Percentiles rank a stretch among this genome's conserved stretches.
phyloP scores from a whole-genome alignment of 106 monocot species.

The Acanthochlamys bracteata region DNA sequence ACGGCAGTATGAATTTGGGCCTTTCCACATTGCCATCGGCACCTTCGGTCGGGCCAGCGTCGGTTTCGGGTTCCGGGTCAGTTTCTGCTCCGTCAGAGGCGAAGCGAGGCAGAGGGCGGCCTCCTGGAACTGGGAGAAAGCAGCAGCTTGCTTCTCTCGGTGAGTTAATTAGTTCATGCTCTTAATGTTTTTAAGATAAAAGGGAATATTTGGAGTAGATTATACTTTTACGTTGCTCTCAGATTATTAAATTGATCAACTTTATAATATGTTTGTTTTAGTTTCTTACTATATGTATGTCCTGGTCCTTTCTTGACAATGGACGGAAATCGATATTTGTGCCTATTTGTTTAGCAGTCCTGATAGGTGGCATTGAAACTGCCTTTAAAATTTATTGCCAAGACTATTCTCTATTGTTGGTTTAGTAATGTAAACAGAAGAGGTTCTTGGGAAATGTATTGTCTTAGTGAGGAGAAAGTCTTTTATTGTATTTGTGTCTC shows the following conservation, averaged over 20 bases:
- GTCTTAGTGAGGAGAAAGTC: too few species aligned
- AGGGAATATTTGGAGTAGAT: not conserved
- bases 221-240: not conserved
- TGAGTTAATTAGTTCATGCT: constrained; percentile 1
- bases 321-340: too few species aligned
- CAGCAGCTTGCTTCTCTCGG: constrained; percentile 9
- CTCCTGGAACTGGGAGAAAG: constrained; percentile 18
- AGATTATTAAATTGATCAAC: not conserved
- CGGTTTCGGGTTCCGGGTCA: constrained; percentile 17
- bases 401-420: too few species aligned
- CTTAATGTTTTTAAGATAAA: not conserved
- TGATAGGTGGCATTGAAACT: too few species aligned
- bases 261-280: too few species aligned
- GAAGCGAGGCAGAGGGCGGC: constrained; percentile 32
- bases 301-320: too few species aligned
- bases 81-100: constrained; percentile 7
- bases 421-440: too few species aligned
- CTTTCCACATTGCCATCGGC: constrained; percentile 17
- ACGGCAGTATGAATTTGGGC: constrained; percentile 17
- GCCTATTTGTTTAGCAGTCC: too few species aligned
- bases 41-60: constrained; percentile 3
- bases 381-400: too few species aligned
- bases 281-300: too few species aligned
- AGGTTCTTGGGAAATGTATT: too few species aligned
- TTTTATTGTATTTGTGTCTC: too few species aligned